phyloP scores from a whole-genome alignment of 768 basidiomycete genomes.

The Phanerodontia chrysosporium region DNA sequence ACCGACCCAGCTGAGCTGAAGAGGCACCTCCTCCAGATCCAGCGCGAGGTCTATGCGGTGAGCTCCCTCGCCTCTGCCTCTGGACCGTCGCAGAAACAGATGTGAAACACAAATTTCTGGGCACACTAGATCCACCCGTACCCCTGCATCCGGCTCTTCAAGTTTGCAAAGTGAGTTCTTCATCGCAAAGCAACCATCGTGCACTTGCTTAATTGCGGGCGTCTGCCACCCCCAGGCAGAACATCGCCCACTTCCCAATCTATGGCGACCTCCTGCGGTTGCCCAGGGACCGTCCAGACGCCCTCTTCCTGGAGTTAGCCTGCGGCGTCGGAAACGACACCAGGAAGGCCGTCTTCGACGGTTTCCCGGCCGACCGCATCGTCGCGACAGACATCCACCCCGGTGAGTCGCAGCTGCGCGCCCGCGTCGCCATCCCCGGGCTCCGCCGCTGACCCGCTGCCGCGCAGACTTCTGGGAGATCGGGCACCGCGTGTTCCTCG shows the following conservation, averaged over 20 bases:
- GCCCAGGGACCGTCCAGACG: slow-evolving; percentile 30
- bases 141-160: slow-evolving; percentile 27
- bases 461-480: slow-evolving; percentile 58
- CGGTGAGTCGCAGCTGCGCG: slow-evolving; percentile 22
- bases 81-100: not conserved
- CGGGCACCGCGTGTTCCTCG: slow-evolving; percentile 57
- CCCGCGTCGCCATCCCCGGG: not conserved
- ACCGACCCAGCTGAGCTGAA: slow-evolving; percentile 26
- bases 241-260: slow-evolving; percentile 20
- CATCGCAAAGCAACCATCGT: not conserved
- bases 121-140: slow-evolving; percentile 24
- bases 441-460: not conserved
- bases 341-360: slow-evolving; percentile 37
- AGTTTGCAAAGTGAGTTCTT: slow-evolving; percentile 19
- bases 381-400: slow-evolving; percentile 35
- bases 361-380: slow-evolving; percentile 36
- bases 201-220: not conserved
- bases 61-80: not conserved
- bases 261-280: slow-evolving; percentile 31
- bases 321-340: slow-evolving; percentile 44
- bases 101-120: not conserved
- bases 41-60: slow-evolving; percentile 28
- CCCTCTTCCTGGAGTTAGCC: slow-evolving; percentile 41
- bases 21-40: slow-evolving; percentile 25
- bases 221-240: slow-evolving; percentile 12